Evolutionary conservation across 805 yeast genomes (phyloP), one percentile per base, ranked within the genome.

Genomic region (Metschnikowia baotianmanensis): DNA sequence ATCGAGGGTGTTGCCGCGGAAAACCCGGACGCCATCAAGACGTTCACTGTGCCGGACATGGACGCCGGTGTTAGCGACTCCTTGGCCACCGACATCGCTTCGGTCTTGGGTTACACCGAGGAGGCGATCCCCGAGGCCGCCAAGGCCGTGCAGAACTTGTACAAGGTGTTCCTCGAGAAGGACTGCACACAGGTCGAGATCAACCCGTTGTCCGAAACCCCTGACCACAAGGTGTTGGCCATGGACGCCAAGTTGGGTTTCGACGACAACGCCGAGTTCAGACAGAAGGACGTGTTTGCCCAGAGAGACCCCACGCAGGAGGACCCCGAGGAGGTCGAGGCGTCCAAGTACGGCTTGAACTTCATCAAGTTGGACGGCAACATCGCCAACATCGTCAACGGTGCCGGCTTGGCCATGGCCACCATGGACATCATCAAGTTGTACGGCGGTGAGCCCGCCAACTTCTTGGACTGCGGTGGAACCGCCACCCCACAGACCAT

Each of bases 371-470:
- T 93, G 63, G 95, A 91, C 63, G 99, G 99, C 71, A 87, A 89
- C 78, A 91, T 93, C 62, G 99, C 99, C 58, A 91, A 96, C 76
- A 77, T 93, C 50, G 99, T 93, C 66, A 93, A 93, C 71, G 99
- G 99, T 76, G 99, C 99, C 45, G 99, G 99, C 69, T 80, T 93
- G 65, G 99, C 99, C 59, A 93, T 93, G 99, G 99, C 99, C 57
- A 93, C 99, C 53, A 90, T 93, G 97, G 99, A 93, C 71, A 95
- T 95, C 66, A 88, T 93, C 76, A 89, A 93, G 75, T 80, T 93
- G 59, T 86, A 89, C 74, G 97, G 98, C 61, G 99, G 99, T 68
- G 86, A 81, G 56, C 99, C 99, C 59, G 99, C 99, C 53, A 93
- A 93, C 78, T 93, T 93, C 80, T 80, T 93, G 66, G 99, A 93